phyloP scores from a whole-genome alignment of 345 rosid genomes.

The Boechera divaricarpa region DNA sequence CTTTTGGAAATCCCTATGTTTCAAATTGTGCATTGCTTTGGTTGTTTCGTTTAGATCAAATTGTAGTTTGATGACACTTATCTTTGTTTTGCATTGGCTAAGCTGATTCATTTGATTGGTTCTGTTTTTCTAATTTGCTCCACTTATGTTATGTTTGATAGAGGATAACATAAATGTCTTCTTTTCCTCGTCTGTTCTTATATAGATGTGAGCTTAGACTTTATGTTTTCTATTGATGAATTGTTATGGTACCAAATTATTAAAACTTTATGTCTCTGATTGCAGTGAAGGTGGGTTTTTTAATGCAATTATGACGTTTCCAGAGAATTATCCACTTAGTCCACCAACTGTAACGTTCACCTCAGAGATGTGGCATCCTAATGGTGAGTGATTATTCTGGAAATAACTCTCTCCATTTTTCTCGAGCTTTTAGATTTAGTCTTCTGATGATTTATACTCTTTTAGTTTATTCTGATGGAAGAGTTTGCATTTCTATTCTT shows the following conservation, averaged over 20 bases:
- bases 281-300: conserved; percentile 89
- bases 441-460: conserved; percentile 22
- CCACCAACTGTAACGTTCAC: conserved; percentile 85
- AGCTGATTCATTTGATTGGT: conserved; percentile 5
- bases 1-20: not conserved
- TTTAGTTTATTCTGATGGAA: conserved; percentile 77
- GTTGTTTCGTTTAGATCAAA: conserved; percentile 7
- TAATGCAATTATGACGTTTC: conserved; percentile 83
- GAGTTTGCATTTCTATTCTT: conserved; percentile 87
- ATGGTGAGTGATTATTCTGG: conserved; percentile 54
- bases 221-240: conserved; percentile 1
- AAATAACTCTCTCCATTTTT: not conserved
- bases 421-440: not conserved
- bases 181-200: not conserved
- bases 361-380: conserved; percentile 93
- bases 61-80: not conserved
- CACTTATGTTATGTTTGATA: not conserved
- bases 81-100: conserved; percentile 2
- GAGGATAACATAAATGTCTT: not conserved
- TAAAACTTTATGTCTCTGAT: conserved; percentile 7
- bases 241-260: conserved; percentile 9
- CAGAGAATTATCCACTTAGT: conserved; percentile 63
- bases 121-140: not conserved
- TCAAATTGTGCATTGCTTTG: conserved; percentile 2
- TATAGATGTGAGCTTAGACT: conserved; percentile 1